These are phyloP conservation scores for Tinospora cordifolia DNA, from an alignment of 164 flowering plant species.

Conservation along the genomic window DNA sequence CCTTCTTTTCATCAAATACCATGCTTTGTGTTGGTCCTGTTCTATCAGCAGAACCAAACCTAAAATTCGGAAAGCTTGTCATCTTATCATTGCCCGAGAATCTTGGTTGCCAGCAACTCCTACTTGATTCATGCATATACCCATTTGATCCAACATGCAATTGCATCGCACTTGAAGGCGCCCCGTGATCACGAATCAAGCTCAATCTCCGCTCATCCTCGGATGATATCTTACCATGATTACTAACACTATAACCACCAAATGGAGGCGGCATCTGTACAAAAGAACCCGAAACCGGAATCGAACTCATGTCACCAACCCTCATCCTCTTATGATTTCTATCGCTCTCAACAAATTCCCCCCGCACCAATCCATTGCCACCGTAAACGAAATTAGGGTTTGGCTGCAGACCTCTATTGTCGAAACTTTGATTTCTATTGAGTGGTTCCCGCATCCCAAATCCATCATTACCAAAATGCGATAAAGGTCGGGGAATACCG, in stretches of 20 bases:
- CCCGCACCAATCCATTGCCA: constrained; percentile 19
- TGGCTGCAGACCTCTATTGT: constrained; percentile 12
- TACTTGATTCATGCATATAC: constrained; percentile 10
- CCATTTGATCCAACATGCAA: constrained; percentile 8
- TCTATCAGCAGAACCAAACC: constrained; percentile 15
- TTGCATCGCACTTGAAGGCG: constrained; percentile 6
- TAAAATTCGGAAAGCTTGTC: constrained; percentile 4
- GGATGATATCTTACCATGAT: constrained; percentile 3
- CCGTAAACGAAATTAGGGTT: constrained; percentile 5
- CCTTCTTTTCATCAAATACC: constrained; percentile 7
- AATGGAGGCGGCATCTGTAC: background rate
- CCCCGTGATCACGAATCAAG: constrained; percentile 72
- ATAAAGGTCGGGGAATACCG: constrained; percentile 7
- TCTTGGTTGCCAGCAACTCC: constrained; percentile 1
- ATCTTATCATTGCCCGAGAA: background rate
- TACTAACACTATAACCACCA: constrained; percentile 9
- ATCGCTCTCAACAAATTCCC: constrained; percentile 22
- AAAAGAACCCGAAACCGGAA: constrained; percentile 15
- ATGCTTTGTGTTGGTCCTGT: constrained; percentile 1
- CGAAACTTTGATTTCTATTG: constrained; percentile 25
- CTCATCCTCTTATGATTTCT: constrained; percentile 50
- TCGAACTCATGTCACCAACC: constrained; percentile 29
- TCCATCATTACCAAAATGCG: constrained; percentile 3
- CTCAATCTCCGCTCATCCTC: constrained; percentile 68
- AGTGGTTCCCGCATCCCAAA: constrained; percentile 16